Evolutionary conservation across 306 rosid genomes (phyloP), one percentile per base, ranked within the genome.

Genomic region (Cicer chorassanicum): DNA sequence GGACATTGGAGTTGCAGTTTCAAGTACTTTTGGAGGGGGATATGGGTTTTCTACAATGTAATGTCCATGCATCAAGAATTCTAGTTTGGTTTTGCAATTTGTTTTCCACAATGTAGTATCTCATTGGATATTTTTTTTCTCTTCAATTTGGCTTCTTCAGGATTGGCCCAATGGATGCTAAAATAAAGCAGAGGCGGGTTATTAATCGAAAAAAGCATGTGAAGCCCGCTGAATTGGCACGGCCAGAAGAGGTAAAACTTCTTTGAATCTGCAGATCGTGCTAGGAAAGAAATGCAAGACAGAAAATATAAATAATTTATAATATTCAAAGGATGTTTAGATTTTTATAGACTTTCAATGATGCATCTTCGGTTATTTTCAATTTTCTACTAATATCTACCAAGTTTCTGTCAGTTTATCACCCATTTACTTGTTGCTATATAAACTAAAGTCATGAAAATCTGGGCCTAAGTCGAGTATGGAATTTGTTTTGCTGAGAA

Each of bases 1-100:
- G 62, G 82, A 82, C 43, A 44, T 85, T 75, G 88, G 88, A 71
- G 39, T 79, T 61, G 80, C 77, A 53, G 82, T 62, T 4, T 85
- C 84, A 36, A 46, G 72, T 72, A 39, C 60, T 76, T 82, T 85
- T 21, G 16, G 57, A 72, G 57, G 24, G 13, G 74, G 39, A 53
- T 39, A 75, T 40, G 84, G 86, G 19, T 85, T 84, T 50, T 75
- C 50, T 75, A 85, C 86, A 67, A 79, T 85, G 86, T 82, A 75
- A 75, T 75, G 43, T 61, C 68, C 50, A 64, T 83, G 56, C 63
- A 60, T 21, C 1, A 8, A 64, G 72, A 69, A 34, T 42, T 3
- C 36, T 29, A 29, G 36, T 29, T n/a, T 49, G 64, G 46, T 72
- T 55, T n/a, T 48, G 45, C 68, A 39, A 48, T 12, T 46, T 76